Base-by-base conservation (phyloP, 805 yeast genomes). In the Candida odintsovae region DNA sequence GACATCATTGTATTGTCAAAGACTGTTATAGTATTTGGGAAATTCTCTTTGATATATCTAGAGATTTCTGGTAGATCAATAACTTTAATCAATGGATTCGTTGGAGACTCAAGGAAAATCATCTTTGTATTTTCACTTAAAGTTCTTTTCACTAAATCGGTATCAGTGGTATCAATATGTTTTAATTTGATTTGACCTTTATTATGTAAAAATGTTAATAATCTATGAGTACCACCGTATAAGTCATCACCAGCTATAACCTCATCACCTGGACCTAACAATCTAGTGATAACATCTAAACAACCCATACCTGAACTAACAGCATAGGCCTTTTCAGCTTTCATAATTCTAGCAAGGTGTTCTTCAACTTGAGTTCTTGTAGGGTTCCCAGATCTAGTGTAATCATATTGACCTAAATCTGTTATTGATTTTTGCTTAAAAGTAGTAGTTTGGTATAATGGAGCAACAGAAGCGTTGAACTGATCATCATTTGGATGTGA, bases 1-100 rank as follows among this genome's bases (percentile, higher is more conserved):
- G 96, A 83, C 95, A 90, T 85, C 98, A 90, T 90, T 49, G 97
- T 92, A 72, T 92, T 90, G 68, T 90, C 97, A 51, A 90, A 90
- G 13, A 88, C 95, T 37, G 88, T 82, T 42, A 83, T 63, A 45
- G 85, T 74, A 35, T 82, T 75, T 16, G 95, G 89, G 59, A 75
- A 83, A 38, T 75, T 71, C 38, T 67, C 63, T 61, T 88, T 94
- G 40, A 90, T 90, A 50, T 77, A 71, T 35, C 70, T 69, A 16
- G 90, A 69, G 49, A 90, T 81, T 29, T 78, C 69, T 50, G 78
- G 80, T 44, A 90, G 78, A 63, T 92, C 96, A 48, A 87, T 82
- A 49, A 90, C 86, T 67, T 89, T 87, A 65, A 90, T 86, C 55
- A 90, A 76, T 18, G 98, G 98, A 65, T 90, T 90, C 2, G 97